Evolutionary conservation across 352 stramenopile genomes (phyloP).

Genomic region (Phytopythium litorale): DNA sequence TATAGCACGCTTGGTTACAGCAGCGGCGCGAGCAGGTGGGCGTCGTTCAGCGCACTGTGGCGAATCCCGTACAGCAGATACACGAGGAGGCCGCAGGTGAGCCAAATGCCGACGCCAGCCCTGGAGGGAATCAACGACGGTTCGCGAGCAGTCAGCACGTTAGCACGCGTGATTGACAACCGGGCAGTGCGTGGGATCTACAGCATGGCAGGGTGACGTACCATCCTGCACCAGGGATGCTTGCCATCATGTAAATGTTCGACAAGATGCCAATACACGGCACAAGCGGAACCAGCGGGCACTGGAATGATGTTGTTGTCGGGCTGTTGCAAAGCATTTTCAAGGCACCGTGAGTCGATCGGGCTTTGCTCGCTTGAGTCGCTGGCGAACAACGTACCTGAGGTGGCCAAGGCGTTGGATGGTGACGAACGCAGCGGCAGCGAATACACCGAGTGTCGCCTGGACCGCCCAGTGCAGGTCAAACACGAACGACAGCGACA

Average conservation of each 20-base stretch:
- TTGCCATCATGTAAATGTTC: slow-evolving; percentile 70
- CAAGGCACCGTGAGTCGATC: neutral
- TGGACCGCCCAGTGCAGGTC: slow-evolving; percentile 54
- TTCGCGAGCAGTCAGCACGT: neutral
- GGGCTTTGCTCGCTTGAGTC: too few relatives aligned
- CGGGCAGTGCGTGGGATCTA: neutral
- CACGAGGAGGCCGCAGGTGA: slow-evolving; percentile 49
- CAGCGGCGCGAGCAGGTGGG: slow-evolving; percentile 20
- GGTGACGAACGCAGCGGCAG: slow-evolving; percentile 39
- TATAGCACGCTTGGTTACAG: slow-evolving; percentile 13
- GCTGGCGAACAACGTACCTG: slow-evolving; percentile 17
- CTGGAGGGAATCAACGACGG: slow-evolving; percentile 15
- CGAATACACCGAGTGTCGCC: slow-evolving; percentile 20
- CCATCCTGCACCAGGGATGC: slow-evolving; percentile 49
- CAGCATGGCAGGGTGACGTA: slow-evolving; percentile 17
- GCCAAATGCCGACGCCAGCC: slow-evolving; percentile 74
- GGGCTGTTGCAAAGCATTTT: slow-evolving; percentile 6
- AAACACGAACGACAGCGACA: slow-evolving; percentile 69
- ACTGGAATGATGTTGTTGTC: slow-evolving; percentile 46
- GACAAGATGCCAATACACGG: slow-evolving; percentile 56
- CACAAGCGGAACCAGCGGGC: slow-evolving; percentile 52
- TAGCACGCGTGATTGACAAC: neutral
- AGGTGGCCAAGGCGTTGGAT: slow-evolving; percentile 61
- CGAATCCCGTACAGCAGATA: slow-evolving; percentile 81
- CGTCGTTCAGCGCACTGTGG: slow-evolving; percentile 53